Evolutionary conservation across 208 protist species (phyloP), one percentile per base, ranked within the genome.

Genomic region (Wallacemonas rigidus): DNA sequence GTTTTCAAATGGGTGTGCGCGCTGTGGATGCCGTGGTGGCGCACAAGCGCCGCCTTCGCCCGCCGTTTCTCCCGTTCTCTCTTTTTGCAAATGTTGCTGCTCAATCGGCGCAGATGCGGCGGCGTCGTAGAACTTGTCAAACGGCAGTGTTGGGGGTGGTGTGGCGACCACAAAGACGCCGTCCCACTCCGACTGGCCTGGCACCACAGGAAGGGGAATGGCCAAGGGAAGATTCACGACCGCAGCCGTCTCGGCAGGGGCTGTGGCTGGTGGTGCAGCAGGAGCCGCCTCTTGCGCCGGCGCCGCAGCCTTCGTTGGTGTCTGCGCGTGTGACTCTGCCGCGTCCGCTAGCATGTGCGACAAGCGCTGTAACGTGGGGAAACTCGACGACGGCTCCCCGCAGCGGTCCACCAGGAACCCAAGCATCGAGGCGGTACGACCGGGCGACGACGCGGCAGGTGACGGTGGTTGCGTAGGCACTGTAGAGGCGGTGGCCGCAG

Each of bases 181-280:
- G 9, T 62, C 68, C 81, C 81, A 86, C 9, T 77, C 69, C 3
- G 63, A 71, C 1, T 62, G 57, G n/a, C 72, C 65, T 12, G 77
- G 81, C 15, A 77, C 26, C 12, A 86, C 74, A 2, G 81, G 81
- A 36, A 80, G 44, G 2, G 81, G 74, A 47, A 80, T 80, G 40
- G 12, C n/a, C n/a, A 71, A n/a, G 26, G 26, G 26, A 26, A 26
- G 26, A 26, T 26, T 26, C 26, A 26, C 26, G 26, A 26, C 26
- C 26, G 26, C 26, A 26, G 26, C 26, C 26, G 26, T 26, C 26
- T 26, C 26, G 26, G 26, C 26, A 0, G 26, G 26, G 26, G 26
- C 26, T 26, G 26, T 26, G 26, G 26, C 26, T 26, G 26, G 26
- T 26, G 26, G 26, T 26, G 26, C 26, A 26, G 26, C 26, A 26